A percentile compares a stretch with the other conserved stretches of the same genome.
phyloP scores from a whole-genome alignment of 139 green algal genomes.

The Prasinococcaceae sp. region DNA sequence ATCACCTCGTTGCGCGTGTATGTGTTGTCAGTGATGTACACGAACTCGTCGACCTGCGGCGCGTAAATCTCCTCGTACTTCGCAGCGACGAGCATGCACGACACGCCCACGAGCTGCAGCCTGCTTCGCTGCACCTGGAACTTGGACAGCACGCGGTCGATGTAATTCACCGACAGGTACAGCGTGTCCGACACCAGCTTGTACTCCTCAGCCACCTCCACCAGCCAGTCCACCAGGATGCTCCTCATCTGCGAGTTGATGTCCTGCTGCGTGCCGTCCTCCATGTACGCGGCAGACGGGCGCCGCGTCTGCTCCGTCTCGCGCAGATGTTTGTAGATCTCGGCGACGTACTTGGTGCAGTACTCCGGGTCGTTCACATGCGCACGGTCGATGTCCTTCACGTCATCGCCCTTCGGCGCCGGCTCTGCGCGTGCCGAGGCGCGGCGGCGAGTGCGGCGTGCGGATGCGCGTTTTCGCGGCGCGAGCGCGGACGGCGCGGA shows the following conservation, averaged over 20 bases:
- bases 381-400: constrained; percentile 48
- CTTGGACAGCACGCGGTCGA: constrained; percentile 74
- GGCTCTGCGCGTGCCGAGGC: too few species aligned
- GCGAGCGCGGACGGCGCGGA: background rate
- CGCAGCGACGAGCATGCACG: constrained; percentile 80
- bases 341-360: constrained; percentile 51
- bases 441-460: too few species aligned
- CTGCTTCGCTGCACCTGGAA: constrained; percentile 26
- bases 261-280: constrained; percentile 33
- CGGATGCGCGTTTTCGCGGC: background rate
- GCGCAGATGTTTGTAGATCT: constrained; percentile 58
- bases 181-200: constrained; percentile 81
- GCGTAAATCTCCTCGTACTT: constrained; percentile 99
- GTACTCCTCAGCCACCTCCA: constrained; percentile 86
- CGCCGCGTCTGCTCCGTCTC: constrained; percentile 16
- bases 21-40: constrained; percentile 96
- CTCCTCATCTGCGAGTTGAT: constrained; percentile 78
- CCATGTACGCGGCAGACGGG: constrained; percentile 10
- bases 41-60: constrained; percentile 77
- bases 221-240: constrained; percentile 95
- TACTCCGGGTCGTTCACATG: constrained; percentile 51
- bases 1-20: constrained; percentile 77
- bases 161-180: constrained; percentile 67
- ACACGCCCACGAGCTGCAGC: constrained; percentile 74
- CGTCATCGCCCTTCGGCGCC: background rate